These are phyloP conservation scores for Sporothrix inflata DNA, from an alignment of 2,329 filamentous ascomycete genomes.

Conservation along the genomic window DNA sequence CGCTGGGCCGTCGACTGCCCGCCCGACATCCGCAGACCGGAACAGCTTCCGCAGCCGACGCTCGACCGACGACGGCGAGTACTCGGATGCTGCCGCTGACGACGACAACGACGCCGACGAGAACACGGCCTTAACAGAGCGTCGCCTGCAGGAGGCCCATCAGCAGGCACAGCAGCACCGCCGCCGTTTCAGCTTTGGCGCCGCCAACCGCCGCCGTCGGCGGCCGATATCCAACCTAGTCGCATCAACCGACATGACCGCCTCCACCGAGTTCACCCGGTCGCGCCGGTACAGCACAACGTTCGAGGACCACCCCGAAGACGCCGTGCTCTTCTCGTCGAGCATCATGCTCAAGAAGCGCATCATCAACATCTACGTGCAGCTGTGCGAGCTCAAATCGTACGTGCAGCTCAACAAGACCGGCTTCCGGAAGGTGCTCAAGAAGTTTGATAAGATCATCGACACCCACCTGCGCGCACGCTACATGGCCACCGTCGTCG, in stretches of 20 bases:
- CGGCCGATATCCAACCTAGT: constrained; percentile 39
- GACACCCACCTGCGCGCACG: constrained; percentile 76
- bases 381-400: constrained; percentile 91
- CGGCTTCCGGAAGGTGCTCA: constrained; percentile 92
- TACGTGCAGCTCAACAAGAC: constrained; percentile 96
- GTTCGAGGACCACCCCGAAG: constrained; percentile 79
- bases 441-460: constrained; percentile 97
- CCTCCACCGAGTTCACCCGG: constrained; percentile 63
- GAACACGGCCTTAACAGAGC: constrained; percentile 55
- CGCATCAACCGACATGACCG: constrained; percentile 59
- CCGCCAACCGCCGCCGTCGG: constrained; percentile 15
- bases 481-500: constrained; percentile 76
- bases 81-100: constrained; percentile 44
- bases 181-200: constrained; percentile 44
- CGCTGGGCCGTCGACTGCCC: background rate
- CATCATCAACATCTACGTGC: constrained; percentile 83
- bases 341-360: constrained; percentile 91
- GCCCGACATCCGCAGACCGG: constrained; percentile 24
- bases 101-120: constrained; percentile 61
- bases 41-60: constrained; percentile 48
- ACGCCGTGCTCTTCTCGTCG: constrained; percentile 66
- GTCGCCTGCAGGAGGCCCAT: constrained; percentile 23
- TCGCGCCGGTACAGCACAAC: constrained; percentile 66
- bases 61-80: constrained; percentile 60
- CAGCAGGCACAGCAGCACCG: constrained; percentile 37